A percentile compares a stretch with the other conserved stretches of the same genome.
Conservation (phyloP, 164 flowering plant genomes). For the Malania oleifera region DNA sequence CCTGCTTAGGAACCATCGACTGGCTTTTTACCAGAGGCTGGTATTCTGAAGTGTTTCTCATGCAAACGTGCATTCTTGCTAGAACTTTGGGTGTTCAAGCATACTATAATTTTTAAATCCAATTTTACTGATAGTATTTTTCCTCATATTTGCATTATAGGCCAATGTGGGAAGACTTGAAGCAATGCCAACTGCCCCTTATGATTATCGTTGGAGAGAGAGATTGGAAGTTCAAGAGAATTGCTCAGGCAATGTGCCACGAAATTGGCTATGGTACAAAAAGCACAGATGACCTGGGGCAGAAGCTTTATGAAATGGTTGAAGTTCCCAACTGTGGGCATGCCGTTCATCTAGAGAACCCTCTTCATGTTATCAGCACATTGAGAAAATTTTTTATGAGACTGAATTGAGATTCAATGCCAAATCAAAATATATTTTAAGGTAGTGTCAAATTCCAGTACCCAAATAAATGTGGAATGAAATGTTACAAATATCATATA, state of each 20-base stretch:
- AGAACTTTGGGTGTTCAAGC: neutral
- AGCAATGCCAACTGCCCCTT: constrained; percentile 46
- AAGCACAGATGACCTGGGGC: constrained; percentile 2
- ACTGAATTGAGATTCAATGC: neutral
- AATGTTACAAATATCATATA: too few relatives aligned
- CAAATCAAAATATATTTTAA: too few relatives aligned
- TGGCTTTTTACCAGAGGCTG: too few relatives aligned
- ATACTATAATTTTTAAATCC: neutral
- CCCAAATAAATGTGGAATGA: too few relatives aligned
- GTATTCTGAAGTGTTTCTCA: too few relatives aligned
- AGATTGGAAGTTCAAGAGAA: constrained; percentile 70
- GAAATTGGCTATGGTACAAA: constrained; percentile 22
- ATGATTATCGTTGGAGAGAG: constrained; percentile 68
- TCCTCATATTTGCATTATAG: constrained; percentile 26
- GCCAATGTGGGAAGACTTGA: constrained; percentile 85
- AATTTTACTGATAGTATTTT: neutral
- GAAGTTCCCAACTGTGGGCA: constrained; percentile 78
- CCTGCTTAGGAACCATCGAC: too few relatives aligned
- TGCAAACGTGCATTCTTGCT: neutral
- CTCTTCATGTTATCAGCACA: constrained; percentile 49
- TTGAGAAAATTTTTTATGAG: constrained; percentile 45
- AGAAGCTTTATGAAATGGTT: constrained; percentile 24
- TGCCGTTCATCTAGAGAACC: constrained; percentile 88
- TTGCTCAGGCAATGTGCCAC: constrained; percentile 46
- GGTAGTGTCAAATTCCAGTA: too few relatives aligned